Percentiles rank a stretch among this genome's conserved stretches.
Evolutionary conservation across 192 early-diverging fungal genomes (phyloP).

Genomic region (Helicostylum pulchrum): DNA sequence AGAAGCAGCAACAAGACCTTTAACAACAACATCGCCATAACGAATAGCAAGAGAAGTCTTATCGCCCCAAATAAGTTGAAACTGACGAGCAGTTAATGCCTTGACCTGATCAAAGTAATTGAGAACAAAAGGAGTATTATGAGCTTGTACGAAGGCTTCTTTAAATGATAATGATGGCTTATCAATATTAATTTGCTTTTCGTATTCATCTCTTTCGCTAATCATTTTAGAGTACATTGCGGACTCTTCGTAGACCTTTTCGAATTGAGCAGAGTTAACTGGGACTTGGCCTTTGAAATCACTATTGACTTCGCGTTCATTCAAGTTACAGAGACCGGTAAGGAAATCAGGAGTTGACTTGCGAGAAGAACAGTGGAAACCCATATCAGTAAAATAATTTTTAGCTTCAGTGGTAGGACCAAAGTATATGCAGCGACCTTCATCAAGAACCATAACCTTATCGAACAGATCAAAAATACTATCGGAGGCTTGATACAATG

Average conservation of each 20-base stretch:
- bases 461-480: conserved; percentile 75
- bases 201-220: conserved; percentile 43
- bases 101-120: conserved; percentile 61
- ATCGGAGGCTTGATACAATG: conserved; percentile 68
- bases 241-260: conserved; percentile 49
- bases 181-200: conserved; percentile 29
- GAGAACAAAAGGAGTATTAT: conserved; percentile 62
- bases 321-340: conserved; percentile 63
- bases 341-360: conserved; percentile 72
- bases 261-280: conserved; percentile 62
- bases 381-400: conserved; percentile 59
- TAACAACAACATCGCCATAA: conserved; percentile 44
- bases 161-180: conserved; percentile 33
- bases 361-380: conserved; percentile 59
- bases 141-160: conserved; percentile 50
- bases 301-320: conserved; percentile 45
- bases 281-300: conserved; percentile 58
- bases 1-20: conserved; percentile 69
- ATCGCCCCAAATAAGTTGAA: conserved; percentile 57
- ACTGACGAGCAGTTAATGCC: conserved; percentile 58
- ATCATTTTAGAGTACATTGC: conserved; percentile 36
- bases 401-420: conserved; percentile 59
- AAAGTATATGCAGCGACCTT: conserved; percentile 68
- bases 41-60: conserved; percentile 50
- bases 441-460: conserved; percentile 63